Percentiles rank a stretch among this genome's conserved stretches.
Evolutionary conservation across 352 stramenopile genomes (phyloP).

Genomic region (Paralagenidium karlingii): DNA sequence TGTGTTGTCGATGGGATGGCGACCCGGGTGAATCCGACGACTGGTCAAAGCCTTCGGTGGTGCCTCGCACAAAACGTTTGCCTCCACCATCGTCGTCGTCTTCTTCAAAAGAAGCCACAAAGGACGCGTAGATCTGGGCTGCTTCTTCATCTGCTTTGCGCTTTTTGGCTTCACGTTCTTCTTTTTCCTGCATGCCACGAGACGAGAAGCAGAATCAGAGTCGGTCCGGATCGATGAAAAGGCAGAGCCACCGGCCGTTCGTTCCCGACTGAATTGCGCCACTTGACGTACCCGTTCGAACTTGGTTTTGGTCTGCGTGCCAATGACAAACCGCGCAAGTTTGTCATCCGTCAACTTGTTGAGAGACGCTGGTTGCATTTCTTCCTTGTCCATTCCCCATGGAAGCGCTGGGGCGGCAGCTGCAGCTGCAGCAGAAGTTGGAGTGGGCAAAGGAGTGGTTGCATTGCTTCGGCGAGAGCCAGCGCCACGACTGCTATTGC

Average conservation of each 20-base stretch:
- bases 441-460: no score
- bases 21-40: no score
- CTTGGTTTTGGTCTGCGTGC: constrained; percentile 77
- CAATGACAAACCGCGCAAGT: constrained; percentile 62
- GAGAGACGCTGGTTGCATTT: constrained; percentile 63
- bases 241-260: background rate
- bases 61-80: constrained; percentile 48
- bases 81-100: constrained; percentile 32
- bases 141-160: constrained; percentile 75
- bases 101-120: constrained; percentile 83
- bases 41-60: no score
- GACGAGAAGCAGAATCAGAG: background rate
- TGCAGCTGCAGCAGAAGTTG: no score
- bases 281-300: constrained; percentile 52
- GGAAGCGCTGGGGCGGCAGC: constrained; percentile 13
- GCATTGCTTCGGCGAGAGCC: no score
- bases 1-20: no score
- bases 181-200: constrained; percentile 25
- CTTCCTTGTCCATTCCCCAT: constrained; percentile 46
- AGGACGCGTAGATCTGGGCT: constrained; percentile 79
- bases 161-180: constrained; percentile 77
- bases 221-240: background rate
- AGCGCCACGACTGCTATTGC: no score
- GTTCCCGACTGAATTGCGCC: background rate
- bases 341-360: constrained; percentile 61